These are phyloP conservation scores for Salvia splendens DNA, from an alignment of 257 asterid species.

Conservation along the genomic window DNA sequence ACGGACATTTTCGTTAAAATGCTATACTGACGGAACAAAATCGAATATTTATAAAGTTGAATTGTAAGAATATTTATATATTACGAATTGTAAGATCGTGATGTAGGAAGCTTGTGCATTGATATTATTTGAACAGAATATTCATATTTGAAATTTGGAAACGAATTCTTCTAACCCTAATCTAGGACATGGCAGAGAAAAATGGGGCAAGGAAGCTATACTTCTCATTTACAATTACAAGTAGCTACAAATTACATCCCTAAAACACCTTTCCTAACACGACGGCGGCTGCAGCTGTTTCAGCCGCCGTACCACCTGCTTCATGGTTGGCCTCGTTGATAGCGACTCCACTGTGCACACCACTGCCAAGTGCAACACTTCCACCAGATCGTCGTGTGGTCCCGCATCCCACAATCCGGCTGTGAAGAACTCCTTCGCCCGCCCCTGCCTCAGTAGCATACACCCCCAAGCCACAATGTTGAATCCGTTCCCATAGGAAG, in stretches of 20 bases:
- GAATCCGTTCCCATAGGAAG: slow-evolving; percentile 87
- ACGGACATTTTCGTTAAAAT: no score
- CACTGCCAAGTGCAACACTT: slow-evolving; percentile 79
- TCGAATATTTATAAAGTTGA: no score
- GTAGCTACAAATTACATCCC: slow-evolving; percentile 41
- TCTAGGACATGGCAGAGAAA: slow-evolving; percentile 44
- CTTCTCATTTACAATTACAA: slow-evolving; percentile 62
- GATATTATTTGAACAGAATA: slow-evolving; percentile 36
- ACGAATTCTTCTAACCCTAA: slow-evolving; percentile 58
- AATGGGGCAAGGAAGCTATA: slow-evolving; percentile 38
- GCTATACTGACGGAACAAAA: no score
- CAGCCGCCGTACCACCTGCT: slow-evolving; percentile 81
- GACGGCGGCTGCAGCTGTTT: slow-evolving; percentile 92
- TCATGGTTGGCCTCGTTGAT: slow-evolving; percentile 88
- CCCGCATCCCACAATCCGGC: slow-evolving; percentile 86
- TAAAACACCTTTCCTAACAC: slow-evolving; percentile 41
- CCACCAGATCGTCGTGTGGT: slow-evolving; percentile 90
- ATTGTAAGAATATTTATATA: no score
- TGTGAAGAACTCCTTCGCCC: slow-evolving; percentile 81
- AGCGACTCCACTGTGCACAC: slow-evolving; percentile 84
- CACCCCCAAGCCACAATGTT: slow-evolving; percentile 93
- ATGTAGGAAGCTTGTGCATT: slow-evolving; percentile 20
- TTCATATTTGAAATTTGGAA: no score
- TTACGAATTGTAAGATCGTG: no score
- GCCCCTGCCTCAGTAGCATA: slow-evolving; percentile 83